Evolutionary conservation across 106 monocot species (phyloP).

Genomic region (Dactylorhiza incarnata): DNA sequence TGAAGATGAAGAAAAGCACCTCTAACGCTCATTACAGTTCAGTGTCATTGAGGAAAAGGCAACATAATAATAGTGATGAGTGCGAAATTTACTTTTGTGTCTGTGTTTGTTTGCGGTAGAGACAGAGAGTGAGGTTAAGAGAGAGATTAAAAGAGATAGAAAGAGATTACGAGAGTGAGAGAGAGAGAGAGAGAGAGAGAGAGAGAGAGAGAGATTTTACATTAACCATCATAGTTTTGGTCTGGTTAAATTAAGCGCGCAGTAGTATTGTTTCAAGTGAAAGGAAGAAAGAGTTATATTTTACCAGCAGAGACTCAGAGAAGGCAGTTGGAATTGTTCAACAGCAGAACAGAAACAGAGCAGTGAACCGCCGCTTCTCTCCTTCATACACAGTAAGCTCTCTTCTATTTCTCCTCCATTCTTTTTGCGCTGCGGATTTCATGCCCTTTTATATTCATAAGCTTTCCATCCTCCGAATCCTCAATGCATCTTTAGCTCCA

Average conservation of each 20-base stretch:
- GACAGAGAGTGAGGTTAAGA: background rate
- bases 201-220: background rate
- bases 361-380: too few relatives aligned
- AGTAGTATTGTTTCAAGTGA: background rate
- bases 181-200: background rate
- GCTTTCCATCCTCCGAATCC: too few relatives aligned
- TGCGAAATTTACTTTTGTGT: background rate
- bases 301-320: background rate
- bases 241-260: background rate
- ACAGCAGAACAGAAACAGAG: too few relatives aligned
- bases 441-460: too few relatives aligned
- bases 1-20: slow-evolving; percentile 6
- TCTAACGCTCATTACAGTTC: background rate
- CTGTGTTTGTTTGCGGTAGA: background rate
- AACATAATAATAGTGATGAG: slow-evolving; percentile 3
- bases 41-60: background rate
- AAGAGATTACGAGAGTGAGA: background rate
- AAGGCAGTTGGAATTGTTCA: background rate
- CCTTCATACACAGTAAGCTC: background rate
- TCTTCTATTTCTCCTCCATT: slow-evolving; percentile 4
- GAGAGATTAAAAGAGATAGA: background rate
- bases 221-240: background rate
- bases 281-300: background rate
- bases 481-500: too few relatives aligned
- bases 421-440: background rate